phyloP scores from a whole-genome alignment of 148 eudicot species.

The Bassia scoparia region DNA sequence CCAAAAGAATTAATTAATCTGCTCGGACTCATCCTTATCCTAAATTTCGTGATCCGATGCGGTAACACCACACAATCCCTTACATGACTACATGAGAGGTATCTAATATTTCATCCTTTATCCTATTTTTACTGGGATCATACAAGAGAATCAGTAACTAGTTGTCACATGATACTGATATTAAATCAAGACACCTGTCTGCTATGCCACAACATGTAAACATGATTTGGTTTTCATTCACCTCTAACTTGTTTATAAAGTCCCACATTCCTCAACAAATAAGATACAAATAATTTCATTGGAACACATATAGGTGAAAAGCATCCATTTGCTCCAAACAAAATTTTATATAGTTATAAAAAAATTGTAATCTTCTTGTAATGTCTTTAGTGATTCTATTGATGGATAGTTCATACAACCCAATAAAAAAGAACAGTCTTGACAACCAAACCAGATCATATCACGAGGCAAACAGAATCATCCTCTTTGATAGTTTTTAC shows the following conservation, averaged over 20 bases:
- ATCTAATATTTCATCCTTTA: slow-evolving; percentile 15
- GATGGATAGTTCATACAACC: slow-evolving; percentile 20
- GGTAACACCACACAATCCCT: slow-evolving; percentile 3
- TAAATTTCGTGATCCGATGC: neutral
- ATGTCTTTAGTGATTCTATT: too few species aligned
- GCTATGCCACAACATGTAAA: too few species aligned
- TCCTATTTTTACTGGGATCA: slow-evolving; percentile 21
- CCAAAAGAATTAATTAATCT: slow-evolving; percentile 3
- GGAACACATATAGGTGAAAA: too few species aligned
- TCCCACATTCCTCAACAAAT: too few species aligned
- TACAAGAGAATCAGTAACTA: slow-evolving; percentile 20
- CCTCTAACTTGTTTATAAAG: too few species aligned
- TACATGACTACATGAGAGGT: slow-evolving; percentile 7
- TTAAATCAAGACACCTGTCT: too few species aligned
- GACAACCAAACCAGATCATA: slow-evolving; percentile 18
- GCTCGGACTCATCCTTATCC: slow-evolving; percentile 17
- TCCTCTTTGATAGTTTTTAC: slow-evolving; percentile 14
- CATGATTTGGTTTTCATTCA: too few species aligned
- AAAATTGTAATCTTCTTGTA: too few species aligned
- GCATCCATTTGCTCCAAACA: too few species aligned
- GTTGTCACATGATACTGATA: too few species aligned
- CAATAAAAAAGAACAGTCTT: slow-evolving; percentile 5
- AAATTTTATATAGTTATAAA: too few species aligned
- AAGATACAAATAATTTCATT: too few species aligned
- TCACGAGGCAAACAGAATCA: slow-evolving; percentile 1